These are phyloP conservation scores for Calonectria pseudoturangicola DNA, from an alignment of 2,329 filamentous ascomycete species.

Conservation along the genomic window DNA sequence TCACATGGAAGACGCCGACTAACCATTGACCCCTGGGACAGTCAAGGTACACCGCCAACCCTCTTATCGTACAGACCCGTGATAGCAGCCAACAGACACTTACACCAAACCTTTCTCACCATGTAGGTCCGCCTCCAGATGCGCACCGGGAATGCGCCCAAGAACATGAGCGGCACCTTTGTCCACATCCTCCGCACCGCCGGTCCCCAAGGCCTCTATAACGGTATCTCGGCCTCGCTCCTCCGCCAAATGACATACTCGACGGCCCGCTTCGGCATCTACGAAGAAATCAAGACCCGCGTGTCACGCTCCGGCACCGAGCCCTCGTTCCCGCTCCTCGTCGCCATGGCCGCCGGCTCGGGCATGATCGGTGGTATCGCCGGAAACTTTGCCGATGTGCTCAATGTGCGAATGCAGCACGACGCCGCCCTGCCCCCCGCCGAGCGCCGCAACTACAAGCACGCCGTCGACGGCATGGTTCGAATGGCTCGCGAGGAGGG, in stretches of 20 bases:
- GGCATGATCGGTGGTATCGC: slow-evolving; percentile 92
- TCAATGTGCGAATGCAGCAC: slow-evolving; percentile 99
- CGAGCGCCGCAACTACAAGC: slow-evolving; percentile 89
- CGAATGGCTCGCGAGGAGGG: slow-evolving; percentile 94
- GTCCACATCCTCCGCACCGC: slow-evolving; percentile 85
- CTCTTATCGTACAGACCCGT: background rate
- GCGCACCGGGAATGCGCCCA: slow-evolving; percentile 83
- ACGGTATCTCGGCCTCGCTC: slow-evolving; percentile 92
- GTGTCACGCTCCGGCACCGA: slow-evolving; percentile 65
- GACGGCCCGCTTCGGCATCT: slow-evolving; percentile 96
- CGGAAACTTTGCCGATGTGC: slow-evolving; percentile 95
- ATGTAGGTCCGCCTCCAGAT: slow-evolving; percentile 97
- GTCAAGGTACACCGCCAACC: slow-evolving; percentile 66
- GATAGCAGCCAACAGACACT: slow-evolving; percentile 16
- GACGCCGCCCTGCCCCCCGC: slow-evolving; percentile 84
- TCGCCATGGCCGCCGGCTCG: slow-evolving; percentile 87
- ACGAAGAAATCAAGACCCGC: slow-evolving; percentile 91
- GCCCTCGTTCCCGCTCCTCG: slow-evolving; percentile 84
- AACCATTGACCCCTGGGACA: slow-evolving; percentile 56
- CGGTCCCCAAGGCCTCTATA: slow-evolving; percentile 89
- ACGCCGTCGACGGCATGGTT: slow-evolving; percentile 90
- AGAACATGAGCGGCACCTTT: slow-evolving; percentile 90
- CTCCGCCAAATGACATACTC: slow-evolving; percentile 97
- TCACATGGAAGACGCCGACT: slow-evolving; percentile 41
- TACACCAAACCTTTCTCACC: slow-evolving; percentile 41